phyloP scores from a whole-genome alignment of 2,329 filamentous ascomycete species.

The Aspergillus proliferans region DNA sequence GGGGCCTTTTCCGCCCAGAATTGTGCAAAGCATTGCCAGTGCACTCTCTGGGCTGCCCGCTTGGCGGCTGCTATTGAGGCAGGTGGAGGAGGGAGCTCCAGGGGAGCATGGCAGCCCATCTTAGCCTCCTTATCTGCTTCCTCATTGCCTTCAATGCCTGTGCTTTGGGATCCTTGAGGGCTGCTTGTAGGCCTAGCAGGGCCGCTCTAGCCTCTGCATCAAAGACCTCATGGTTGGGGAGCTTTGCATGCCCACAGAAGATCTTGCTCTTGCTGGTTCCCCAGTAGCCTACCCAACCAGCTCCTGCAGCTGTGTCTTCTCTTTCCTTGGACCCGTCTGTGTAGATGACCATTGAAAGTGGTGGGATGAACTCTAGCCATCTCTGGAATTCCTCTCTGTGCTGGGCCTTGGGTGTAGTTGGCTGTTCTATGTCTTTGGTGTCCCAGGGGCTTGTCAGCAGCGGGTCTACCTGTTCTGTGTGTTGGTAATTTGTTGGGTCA shows the following conservation, averaged over 20 bases:
- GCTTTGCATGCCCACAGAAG: neutral
- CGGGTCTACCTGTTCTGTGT: neutral
- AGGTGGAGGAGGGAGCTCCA: neutral
- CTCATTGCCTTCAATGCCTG: no score
- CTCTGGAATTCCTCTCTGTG: neutral
- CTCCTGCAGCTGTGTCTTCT: neutral
- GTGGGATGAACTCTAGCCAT: neutral
- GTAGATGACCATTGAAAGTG: neutral
- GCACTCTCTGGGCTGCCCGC: neutral
- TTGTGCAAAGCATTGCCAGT: no score
- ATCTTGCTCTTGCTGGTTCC: neutral
- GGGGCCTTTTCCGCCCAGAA: no score
- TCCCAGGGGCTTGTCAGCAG: neutral
- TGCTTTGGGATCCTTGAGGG: neutral
- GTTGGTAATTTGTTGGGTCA: neutral
- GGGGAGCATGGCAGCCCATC: neutral
- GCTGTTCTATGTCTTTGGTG: neutral
- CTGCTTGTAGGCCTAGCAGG: no score
- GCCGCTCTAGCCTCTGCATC: no score
- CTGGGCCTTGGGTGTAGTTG: neutral
- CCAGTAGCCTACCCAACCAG: neutral
- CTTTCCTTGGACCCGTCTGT: neutral
- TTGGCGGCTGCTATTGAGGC: neutral
- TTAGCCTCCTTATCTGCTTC: neutral
- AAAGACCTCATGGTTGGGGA: no score